Evolutionary conservation across 345 rosid species (phyloP).

Genomic region (Leavenworthia alabamica): DNA sequence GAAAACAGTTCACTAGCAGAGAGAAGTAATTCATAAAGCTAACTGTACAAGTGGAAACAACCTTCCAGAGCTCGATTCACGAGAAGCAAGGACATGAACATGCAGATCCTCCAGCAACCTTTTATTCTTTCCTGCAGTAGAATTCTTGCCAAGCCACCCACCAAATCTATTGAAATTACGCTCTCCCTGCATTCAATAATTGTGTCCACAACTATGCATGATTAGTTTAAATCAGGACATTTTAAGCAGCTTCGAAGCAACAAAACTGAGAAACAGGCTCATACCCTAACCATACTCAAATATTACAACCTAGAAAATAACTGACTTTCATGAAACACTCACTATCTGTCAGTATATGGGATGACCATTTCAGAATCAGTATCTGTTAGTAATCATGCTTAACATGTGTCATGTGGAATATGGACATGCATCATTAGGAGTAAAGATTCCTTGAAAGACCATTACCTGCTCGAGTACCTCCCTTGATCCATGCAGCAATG

Average conservation of each 20-base stretch:
- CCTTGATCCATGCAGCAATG: constrained; percentile 81
- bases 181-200: constrained; percentile 65
- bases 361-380: constrained; percentile 17
- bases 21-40: background rate
- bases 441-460: constrained; percentile 5
- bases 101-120: constrained; percentile 93
- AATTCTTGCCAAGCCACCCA: constrained; percentile 97
- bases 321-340: background rate
- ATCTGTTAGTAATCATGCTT: too few species aligned
- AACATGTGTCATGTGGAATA: background rate
- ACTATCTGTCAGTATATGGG: background rate
- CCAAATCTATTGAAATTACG: constrained; percentile 91
- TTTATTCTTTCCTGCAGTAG: constrained; percentile 68
- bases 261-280: constrained; percentile 11
- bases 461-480: constrained; percentile 79
- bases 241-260: background rate
- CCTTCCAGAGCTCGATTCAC: constrained; percentile 82
- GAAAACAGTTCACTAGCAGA: constrained; percentile 1
- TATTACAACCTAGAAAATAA: background rate
- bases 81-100: constrained; percentile 88
- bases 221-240: background rate
- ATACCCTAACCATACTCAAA: constrained; percentile 8
- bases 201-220: constrained; percentile 10
- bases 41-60: constrained; percentile 24
- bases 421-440: constrained; percentile 7